Percentiles rank a stretch among this genome's conserved stretches.
Evolutionary conservation across 495 filamentous ascomycete genomes (phyloP).

Genomic region (Astrothelium macrocarpum): DNA sequence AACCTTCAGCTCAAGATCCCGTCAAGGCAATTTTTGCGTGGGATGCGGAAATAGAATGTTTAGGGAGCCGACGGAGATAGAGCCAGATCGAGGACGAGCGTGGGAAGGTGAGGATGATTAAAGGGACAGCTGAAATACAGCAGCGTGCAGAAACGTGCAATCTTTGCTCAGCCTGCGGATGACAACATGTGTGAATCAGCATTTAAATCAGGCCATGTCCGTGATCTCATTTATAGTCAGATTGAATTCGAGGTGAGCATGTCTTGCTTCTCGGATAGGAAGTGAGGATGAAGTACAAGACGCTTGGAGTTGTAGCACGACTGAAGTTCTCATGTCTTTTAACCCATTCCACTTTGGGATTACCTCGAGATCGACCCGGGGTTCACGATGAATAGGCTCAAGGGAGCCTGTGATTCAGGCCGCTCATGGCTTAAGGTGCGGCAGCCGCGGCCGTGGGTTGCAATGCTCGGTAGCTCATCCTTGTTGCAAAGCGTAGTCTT

Average conservation of each 20-base stretch:
- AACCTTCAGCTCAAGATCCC: not conserved
- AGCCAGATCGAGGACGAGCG: not conserved
- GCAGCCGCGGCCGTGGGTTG: conserved; percentile 13
- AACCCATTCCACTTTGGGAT: conserved; percentile 13
- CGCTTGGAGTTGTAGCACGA: conserved; percentile 17
- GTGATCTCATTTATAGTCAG: not conserved
- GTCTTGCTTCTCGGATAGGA: not conserved
- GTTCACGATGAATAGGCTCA: conserved; percentile 15
- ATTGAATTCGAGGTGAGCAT: not conserved
- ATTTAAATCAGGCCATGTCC: not conserved
- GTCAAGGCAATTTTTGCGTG: not conserved
- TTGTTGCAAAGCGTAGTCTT: conserved; percentile 6
- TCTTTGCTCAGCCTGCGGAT: not conserved
- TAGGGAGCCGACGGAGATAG: not conserved
- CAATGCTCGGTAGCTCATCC: conserved; percentile 14
- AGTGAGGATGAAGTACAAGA: conserved; percentile 10
- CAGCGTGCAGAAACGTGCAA: not conserved
- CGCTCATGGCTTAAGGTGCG: conserved; percentile 16
- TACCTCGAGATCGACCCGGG: conserved; percentile 12
- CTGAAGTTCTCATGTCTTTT: conserved; percentile 13
- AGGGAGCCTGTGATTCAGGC: conserved; percentile 18
- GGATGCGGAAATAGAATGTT: not conserved
- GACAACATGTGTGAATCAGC: not conserved
- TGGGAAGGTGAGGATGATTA: not conserved
- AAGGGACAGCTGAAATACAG: not conserved